Conservation (phyloP, 257 asterid genomes). For the Plantago major region DNA sequence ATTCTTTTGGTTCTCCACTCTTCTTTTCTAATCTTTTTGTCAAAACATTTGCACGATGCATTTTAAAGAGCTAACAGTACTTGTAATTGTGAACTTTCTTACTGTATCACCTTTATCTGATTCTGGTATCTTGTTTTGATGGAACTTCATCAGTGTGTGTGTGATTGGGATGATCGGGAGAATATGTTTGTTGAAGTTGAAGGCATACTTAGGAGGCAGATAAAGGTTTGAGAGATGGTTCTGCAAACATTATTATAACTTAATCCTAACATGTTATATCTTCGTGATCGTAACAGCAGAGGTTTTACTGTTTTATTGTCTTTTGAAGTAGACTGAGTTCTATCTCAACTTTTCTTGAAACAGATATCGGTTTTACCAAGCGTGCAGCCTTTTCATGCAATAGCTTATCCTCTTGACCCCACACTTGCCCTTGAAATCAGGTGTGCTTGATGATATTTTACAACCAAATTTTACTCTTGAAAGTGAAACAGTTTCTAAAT, state of each 20-base stretch:
- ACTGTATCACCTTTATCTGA: slow-evolving; percentile 6
- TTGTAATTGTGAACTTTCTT: slow-evolving; percentile 1
- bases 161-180: slow-evolving; percentile 97
- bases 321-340: not conserved
- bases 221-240: slow-evolving; percentile 58
- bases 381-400: slow-evolving; percentile 99
- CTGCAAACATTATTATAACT: slow-evolving; percentile 12
- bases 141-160: slow-evolving; percentile 61
- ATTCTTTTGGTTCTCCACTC: too few relatives aligned
- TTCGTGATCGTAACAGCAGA: not conserved
- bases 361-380: slow-evolving; percentile 94
- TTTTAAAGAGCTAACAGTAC: not conserved
- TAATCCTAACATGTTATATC: not conserved
- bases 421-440: slow-evolving; percentile 92
- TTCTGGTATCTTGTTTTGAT: slow-evolving; percentile 15
- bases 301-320: slow-evolving; percentile 10
- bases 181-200: slow-evolving; percentile 92
- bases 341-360: slow-evolving; percentile 6
- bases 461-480: slow-evolving; percentile 4
- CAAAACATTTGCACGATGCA: too few relatives aligned
- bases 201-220: slow-evolving; percentile 85
- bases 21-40: too few relatives aligned
- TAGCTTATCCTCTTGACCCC: slow-evolving; percentile 98
- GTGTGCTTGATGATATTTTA: slow-evolving; percentile 26
- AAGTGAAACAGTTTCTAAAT: slow-evolving; percentile 1